Base-by-base conservation (phyloP, 192 early-diverging fungal genomes). In the Neocallimastix lanati region DNA sequence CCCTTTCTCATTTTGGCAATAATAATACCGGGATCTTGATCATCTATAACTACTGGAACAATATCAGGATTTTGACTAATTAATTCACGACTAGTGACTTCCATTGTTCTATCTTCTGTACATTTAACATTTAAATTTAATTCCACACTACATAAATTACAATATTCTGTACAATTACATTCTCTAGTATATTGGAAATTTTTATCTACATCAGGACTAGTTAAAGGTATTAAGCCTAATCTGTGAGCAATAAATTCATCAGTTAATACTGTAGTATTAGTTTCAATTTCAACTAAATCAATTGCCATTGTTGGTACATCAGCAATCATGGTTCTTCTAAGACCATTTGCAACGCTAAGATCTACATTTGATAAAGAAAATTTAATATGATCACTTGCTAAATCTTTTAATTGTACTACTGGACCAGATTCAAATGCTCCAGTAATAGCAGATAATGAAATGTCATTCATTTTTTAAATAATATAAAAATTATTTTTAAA, bases 281-380 rank as follows among this genome's bases (percentile, higher is more conserved):
- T 90, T 78, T 95, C 92, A 83, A 99, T 94, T 81, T 98, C 92
- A n/a, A 99, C 97, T 87, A 97, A 88, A 82, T 99, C 97, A 78
- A 99, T 98, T 11, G 97, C 97, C 82, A 98, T 95, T 11, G 97
- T 99, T 16, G 96, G 94, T 28, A 99, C 96, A 83, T 99, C 97
- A 28, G 97, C 93, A 81, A 99, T 95, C 96, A 99, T 98, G 21
- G 92, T 87, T 77, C 97, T 88, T 77, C 97, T 90, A 28, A 99
- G 84, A 18, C 95, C 89, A 85, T 99, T 99, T 29, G 97, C 97
- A 13, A 99, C 89, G 81, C 40, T 50, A 50, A 50, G 40, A 50
- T 50, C 40, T 2, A 50, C 40, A 50, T 50, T 50, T 50, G 40
- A 50, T 50, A 50, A 50, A 50, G 40, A 50, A 50, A 50, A 50